These are phyloP conservation scores for Conringia planisiliqua DNA, from an alignment of 345 rosid species.

Conservation along the genomic window DNA sequence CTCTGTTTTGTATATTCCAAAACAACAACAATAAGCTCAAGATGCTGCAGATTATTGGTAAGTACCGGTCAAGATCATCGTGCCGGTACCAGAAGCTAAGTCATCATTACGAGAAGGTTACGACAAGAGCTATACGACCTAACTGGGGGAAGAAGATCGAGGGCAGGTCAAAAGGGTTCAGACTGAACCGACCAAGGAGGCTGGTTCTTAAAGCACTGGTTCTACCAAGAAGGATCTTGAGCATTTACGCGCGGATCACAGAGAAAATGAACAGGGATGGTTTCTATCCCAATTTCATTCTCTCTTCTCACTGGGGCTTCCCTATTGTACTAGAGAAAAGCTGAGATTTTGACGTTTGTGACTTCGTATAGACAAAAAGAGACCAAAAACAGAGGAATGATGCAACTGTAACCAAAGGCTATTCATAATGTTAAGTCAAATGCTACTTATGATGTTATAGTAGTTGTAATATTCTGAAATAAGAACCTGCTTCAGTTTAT, in stretches of 20 bases:
- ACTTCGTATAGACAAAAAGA: slow-evolving; percentile 2
- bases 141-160: slow-evolving; percentile 35
- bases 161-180: slow-evolving; percentile 44
- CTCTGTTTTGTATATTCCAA: background rate
- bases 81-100: slow-evolving; percentile 43
- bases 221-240: slow-evolving; percentile 32
- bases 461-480: background rate
- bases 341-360: slow-evolving; percentile 16
- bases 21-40: slow-evolving; percentile 1
- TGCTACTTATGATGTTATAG: background rate
- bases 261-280: slow-evolving; percentile 46
- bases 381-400: background rate
- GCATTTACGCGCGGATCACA: slow-evolving; percentile 37
- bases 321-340: slow-evolving; percentile 29
- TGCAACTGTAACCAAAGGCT: background rate
- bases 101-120: slow-evolving; percentile 22
- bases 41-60: slow-evolving; percentile 22
- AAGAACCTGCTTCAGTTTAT: background rate
- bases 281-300: slow-evolving; percentile 42
- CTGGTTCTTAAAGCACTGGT: slow-evolving; percentile 44
- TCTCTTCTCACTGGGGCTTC: slow-evolving; percentile 67
- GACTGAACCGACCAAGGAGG: slow-evolving; percentile 48
- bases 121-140: slow-evolving; percentile 31
- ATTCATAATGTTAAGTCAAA: background rate
- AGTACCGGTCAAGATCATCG: slow-evolving; percentile 10